Evolutionary conservation across 768 basidiomycete genomes (phyloP), one percentile per base, ranked within the genome.

Genomic region (Fomitopsis pulvina): DNA sequence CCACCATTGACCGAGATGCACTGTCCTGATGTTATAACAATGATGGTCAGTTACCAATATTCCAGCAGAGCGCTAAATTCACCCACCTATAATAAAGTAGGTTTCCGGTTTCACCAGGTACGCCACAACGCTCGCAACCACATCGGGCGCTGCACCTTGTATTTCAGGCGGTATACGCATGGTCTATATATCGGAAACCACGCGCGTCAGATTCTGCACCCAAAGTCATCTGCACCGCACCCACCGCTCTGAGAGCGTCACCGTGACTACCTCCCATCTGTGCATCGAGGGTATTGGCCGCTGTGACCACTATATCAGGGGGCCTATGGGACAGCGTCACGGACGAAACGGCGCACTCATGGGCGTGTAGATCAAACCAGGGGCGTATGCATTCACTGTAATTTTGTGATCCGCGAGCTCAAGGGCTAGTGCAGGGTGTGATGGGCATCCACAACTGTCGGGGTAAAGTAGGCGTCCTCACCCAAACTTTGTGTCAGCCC

Each of bases 81-180:
- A 41, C 47, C 12, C 20, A 57, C 56, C 59, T 4, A 55, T 60
- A 21, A 60, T 39, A 41, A 53, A 59, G 16, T 50, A 46, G 4
- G 57, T 41, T 40, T 60, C 61, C 2, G 57, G 57, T 40, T 53
- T 57, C 1, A 50, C 55, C 14, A 63, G 41, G 26, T 62, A 62
- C 20, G 59, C 47, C 1, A 60, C 61, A n/a, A 56, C 6, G 10
- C 42, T 52, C 9, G 59, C 61, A 7, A 48, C 24, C 22, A 60
- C 48, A 9, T 56, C 52, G 9, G 51, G 46, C 2, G 34, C 21
- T 45, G 48, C 25, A 7, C 29, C 20, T 53, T 2, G 25, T 2
- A 29, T 41, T 20, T 30, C 25, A 24, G 41, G n/a, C 30, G 4
- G 48, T 8, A 9, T 39, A 44, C 28, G 45, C 6, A 27, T 49